Conservation (phyloP, 192 early-diverging fungal species). For the Backusella parvicylindrica region DNA sequence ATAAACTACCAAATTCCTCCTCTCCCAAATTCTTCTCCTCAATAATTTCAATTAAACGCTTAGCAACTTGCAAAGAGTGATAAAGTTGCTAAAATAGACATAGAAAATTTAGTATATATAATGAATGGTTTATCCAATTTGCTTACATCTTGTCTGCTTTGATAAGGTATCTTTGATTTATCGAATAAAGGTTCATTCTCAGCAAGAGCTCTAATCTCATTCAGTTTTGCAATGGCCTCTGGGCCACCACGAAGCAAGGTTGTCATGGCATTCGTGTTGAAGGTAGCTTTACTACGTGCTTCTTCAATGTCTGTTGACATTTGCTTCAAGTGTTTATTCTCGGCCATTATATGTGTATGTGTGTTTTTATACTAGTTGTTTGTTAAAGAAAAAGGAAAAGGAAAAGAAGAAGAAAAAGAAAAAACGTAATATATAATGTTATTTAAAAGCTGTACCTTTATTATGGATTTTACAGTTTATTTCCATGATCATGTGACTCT, state of each 20-base stretch:
- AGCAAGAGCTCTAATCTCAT: slow-evolving; percentile 43
- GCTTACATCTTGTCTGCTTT: slow-evolving; percentile 32
- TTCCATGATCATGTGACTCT: background rate
- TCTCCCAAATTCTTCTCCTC: slow-evolving; percentile 36
- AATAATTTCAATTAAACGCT: slow-evolving; percentile 24
- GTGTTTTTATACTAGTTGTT: background rate
- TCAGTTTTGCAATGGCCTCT: slow-evolving; percentile 27
- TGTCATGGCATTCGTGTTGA: slow-evolving; percentile 70
- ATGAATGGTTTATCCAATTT: slow-evolving; percentile 3
- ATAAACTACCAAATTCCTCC: slow-evolving; percentile 23
- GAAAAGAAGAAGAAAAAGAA: background rate
- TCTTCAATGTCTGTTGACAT: slow-evolving; percentile 44
- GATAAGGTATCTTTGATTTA: slow-evolving; percentile 35
- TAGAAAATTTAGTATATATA: background rate
- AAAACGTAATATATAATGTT: background rate
- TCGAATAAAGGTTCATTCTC: slow-evolving; percentile 54
- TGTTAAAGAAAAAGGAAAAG: background rate
- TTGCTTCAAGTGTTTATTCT: slow-evolving; percentile 15
- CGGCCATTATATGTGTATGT: background rate
- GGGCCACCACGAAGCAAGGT: slow-evolving; percentile 69
- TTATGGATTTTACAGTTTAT: background rate
- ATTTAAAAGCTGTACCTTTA: background rate
- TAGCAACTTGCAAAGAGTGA: slow-evolving; percentile 9
- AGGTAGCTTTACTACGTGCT: slow-evolving; percentile 68
- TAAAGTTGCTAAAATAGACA: slow-evolving; percentile 17